Evolutionary conservation across 768 basidiomycete species (phyloP).

Genomic region (Dentipellis sp.): DNA sequence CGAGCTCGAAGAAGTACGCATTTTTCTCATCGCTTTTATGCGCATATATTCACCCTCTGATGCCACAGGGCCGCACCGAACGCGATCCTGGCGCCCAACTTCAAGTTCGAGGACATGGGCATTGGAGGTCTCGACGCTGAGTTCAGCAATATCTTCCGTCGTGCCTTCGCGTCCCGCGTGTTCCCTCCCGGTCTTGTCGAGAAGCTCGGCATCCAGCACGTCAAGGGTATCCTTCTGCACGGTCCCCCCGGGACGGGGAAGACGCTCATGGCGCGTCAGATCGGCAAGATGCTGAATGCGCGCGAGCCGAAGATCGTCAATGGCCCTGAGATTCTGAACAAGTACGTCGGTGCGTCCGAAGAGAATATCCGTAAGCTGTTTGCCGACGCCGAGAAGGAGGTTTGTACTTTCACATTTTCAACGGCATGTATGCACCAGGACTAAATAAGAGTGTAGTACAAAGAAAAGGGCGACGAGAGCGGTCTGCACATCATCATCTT

Average conservation of each 20-base stretch:
- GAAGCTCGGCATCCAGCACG: conserved; percentile 96
- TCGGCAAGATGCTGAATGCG: conserved; percentile 98
- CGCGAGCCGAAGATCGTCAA: conserved; percentile 97
- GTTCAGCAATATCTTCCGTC: conserved; percentile 94
- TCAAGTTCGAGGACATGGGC: conserved; percentile 99
- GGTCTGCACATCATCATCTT: conserved; percentile 99
- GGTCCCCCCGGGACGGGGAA: conserved; percentile 99
- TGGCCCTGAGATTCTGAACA: conserved; percentile 95
- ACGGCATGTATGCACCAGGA: neutral
- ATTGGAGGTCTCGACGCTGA: conserved; percentile 96
- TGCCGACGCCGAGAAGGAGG: conserved; percentile 98
- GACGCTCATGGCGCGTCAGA: conserved; percentile 95
- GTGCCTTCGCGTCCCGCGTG: conserved; percentile 97
- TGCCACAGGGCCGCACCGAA: conserved; percentile 71
- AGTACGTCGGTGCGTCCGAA: conserved; percentile 94
- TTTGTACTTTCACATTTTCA: conserved; percentile 19
- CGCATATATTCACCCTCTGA: too few species aligned
- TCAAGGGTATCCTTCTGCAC: conserved; percentile 94
- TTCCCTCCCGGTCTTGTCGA: conserved; percentile 96
- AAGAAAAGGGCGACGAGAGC: conserved; percentile 94
- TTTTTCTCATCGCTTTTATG: neutral
- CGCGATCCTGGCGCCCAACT: conserved; percentile 93
- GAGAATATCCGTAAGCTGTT: conserved; percentile 98
- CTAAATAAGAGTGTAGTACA: conserved; percentile 53
- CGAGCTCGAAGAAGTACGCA: conserved; percentile 69